These are phyloP conservation scores for Venturia nashicola DNA, from an alignment of 2,329 filamentous ascomycete genomes.

Conservation along the genomic window DNA sequence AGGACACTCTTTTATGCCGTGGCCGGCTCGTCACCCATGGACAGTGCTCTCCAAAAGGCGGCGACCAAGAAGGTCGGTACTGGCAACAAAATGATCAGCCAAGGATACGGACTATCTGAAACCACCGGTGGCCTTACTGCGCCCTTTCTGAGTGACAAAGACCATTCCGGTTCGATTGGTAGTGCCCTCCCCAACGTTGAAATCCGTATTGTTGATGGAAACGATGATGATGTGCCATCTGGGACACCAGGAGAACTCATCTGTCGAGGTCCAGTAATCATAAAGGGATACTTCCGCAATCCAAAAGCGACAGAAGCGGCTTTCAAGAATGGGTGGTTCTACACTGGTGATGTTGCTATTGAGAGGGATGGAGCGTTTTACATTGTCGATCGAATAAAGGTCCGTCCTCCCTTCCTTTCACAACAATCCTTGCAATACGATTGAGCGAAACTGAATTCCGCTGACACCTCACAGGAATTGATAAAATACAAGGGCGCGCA, in stretches of 20 bases:
- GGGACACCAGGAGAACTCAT: constrained; percentile 20
- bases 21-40: constrained; percentile 45
- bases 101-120: constrained; percentile 10
- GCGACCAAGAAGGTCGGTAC: constrained; percentile 37
- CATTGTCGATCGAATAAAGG: constrained; percentile 23
- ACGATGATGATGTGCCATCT: constrained; percentile 11
- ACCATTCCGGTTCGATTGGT: constrained; percentile 36
- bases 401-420: background rate
- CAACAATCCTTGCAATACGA: background rate
- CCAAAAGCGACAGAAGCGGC: constrained; percentile 22
- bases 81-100: constrained; percentile 27
- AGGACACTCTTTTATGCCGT: constrained; percentile 34
- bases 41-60: constrained; percentile 38
- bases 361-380: constrained; percentile 24
- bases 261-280: constrained; percentile 18
- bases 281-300: constrained; percentile 26
- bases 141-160: constrained; percentile 32
- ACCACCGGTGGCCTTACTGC: constrained; percentile 39
- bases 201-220: constrained; percentile 1
- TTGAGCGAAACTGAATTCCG: too few species aligned
- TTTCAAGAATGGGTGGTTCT: constrained; percentile 27
- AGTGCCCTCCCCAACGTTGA: constrained; percentile 26
- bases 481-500: constrained; percentile 40
- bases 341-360: constrained; percentile 30
- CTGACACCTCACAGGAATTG: constrained; percentile 20